These are phyloP conservation scores for Skeletonema potamos DNA, from an alignment of 108 stramenopile genomes.

Conservation along the genomic window DNA sequence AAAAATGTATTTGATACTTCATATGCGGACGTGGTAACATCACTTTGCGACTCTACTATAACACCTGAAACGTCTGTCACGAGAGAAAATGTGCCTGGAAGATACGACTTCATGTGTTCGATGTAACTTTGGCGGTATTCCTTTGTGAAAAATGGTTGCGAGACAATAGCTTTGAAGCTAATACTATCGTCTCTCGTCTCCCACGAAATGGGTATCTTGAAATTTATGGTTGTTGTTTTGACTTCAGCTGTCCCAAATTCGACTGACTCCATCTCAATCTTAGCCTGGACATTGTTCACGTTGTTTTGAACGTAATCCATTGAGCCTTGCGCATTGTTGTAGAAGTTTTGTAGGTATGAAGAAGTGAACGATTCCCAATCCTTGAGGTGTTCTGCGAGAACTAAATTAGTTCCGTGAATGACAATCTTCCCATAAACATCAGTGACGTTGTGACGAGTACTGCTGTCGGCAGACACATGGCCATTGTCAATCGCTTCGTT, in stretches of 20 bases:
- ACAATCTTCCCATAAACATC: background rate
- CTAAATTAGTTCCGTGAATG: background rate
- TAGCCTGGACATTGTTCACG: constrained; percentile 9
- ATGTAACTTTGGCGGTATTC: constrained; percentile 1
- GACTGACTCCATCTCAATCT: constrained; percentile 17
- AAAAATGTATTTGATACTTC: constrained; percentile 2
- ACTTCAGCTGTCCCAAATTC: background rate
- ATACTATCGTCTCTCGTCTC: background rate
- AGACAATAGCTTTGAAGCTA: background rate
- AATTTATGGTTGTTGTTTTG: background rate
- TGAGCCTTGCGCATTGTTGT: background rate
- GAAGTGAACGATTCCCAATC: constrained; percentile 32
- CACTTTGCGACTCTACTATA: background rate
- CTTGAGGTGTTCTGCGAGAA: constrained; percentile 3
- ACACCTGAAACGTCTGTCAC: constrained; percentile 1
- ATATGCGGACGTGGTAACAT: background rate
- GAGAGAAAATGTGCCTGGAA: constrained; percentile 3
- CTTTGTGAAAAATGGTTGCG: background rate
- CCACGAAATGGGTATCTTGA: background rate
- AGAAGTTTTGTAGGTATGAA: constrained; percentile 24
- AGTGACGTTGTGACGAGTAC: constrained; percentile 8
- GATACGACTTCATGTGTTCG: background rate
- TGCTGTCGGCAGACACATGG: constrained; percentile 5
- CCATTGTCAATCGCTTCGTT: background rate
- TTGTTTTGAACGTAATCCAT: constrained; percentile 19